Base-by-base conservation (phyloP, 495 filamentous ascomycete species). In the Podospora didyma region DNA sequence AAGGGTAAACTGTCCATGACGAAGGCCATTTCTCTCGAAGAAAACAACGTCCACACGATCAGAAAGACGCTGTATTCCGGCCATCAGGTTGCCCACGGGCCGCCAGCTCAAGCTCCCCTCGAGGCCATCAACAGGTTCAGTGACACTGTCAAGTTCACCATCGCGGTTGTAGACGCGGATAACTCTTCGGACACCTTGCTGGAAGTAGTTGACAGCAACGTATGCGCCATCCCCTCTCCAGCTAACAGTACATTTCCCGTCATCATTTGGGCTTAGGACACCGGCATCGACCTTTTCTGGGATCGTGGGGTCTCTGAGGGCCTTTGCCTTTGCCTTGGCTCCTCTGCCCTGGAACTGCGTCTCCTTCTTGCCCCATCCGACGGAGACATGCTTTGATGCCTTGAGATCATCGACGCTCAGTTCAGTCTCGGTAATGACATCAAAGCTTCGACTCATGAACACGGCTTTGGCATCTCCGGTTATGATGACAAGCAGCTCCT, bases 331-430 rank as follows among this genome's bases (percentile, higher is more conserved):
- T 39, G 90, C 90, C 69, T 91, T 94, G 35, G 92, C 94, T 64
- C 91, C 85, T 66, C 89, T 92, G 49, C 94, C 94, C 66, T 96
- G 88, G 65, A 98, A 98, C 72, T 98, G 94, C 6, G 94, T 98
- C 71, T 98, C 94, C 67, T 87, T 86, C 76, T 97, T 97, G 58
- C 94, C 94, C 94, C 94, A 98, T 51, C 94, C 94, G 21, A 98
- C 94, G 19, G 92, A 96, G 44, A 98, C 94, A 81, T 98, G 94
- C 68, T 89, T 90, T 1, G 94, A 97, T 1, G 84, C 81, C 64
- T 91, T 86, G 53, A 96, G 75, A 70, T 98, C 94, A 22, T 90
- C 87, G 3, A 74, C 63, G 3, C 81, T 80, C 61, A 96, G 85
- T 12, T 77, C 77, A 56, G 89, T 79, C 63, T 89, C 86, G 7